Conservation (phyloP, 495 filamentous ascomycete species). For the Annulohypoxylon moriforme region DNA sequence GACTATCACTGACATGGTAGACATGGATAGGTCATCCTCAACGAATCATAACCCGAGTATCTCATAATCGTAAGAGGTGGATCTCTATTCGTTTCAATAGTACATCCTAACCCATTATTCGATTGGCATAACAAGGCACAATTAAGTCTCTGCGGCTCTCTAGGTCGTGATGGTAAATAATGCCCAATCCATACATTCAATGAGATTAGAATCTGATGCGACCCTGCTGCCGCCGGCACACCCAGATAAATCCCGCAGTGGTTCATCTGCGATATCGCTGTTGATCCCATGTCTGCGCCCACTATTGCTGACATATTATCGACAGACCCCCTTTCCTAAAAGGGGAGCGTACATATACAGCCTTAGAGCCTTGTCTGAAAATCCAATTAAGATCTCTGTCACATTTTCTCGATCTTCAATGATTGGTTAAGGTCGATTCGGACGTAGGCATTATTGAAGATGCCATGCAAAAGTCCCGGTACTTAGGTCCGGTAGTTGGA, state of each 20-base stretch:
- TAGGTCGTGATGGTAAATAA: not conserved
- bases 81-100: not conserved
- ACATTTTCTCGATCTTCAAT: not conserved
- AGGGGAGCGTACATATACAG: not conserved
- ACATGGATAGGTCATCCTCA: not conserved
- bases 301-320: slow-evolving; percentile 5
- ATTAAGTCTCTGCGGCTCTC: not conserved
- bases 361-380: slow-evolving; percentile 4
- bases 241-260: slow-evolving; percentile 7
- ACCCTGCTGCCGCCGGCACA: not conserved
- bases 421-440: not conserved
- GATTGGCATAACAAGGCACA: not conserved
- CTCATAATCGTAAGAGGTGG: not conserved
- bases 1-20: not conserved
- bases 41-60: not conserved
- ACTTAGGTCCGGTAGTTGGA: slow-evolving; percentile 2
- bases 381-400: not conserved
- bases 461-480: not conserved
- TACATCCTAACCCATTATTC: not conserved
- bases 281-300: not conserved
- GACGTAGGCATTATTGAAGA: slow-evolving; percentile 1
- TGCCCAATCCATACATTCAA: not conserved
- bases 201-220: not conserved
- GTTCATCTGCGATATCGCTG: not conserved
- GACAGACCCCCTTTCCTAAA: not conserved